phyloP scores from a whole-genome alignment of 1,139 yeast species.

The Eremothecium gossypii region DNA sequence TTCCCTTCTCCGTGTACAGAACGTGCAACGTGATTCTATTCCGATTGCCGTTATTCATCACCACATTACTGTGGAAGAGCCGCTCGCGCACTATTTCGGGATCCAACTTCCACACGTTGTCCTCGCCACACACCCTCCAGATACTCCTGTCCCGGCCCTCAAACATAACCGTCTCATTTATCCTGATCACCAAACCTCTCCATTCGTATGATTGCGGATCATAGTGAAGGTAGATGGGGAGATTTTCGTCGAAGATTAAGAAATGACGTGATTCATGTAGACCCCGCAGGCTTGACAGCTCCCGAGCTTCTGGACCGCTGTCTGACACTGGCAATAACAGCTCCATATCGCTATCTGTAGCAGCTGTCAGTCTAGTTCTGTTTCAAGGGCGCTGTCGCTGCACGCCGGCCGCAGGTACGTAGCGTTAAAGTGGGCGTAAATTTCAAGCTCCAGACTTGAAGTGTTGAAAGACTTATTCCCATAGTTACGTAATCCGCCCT shows the following conservation, averaged over 20 bases:
- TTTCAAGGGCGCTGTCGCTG: too few relatives aligned
- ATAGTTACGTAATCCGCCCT: too few relatives aligned
- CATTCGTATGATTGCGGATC: slow-evolving; percentile 2
- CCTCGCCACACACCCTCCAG: neutral
- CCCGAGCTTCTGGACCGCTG: slow-evolving; percentile 7
- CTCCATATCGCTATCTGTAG: slow-evolving; percentile 1
- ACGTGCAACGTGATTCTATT: slow-evolving; percentile 9
- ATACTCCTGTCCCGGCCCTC: slow-evolving; percentile 5
- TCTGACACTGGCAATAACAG: slow-evolving; percentile 8
- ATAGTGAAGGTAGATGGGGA: slow-evolving; percentile 14
- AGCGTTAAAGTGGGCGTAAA: too few relatives aligned
- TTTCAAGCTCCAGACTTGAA: too few relatives aligned
- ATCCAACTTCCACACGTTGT: slow-evolving; percentile 15
- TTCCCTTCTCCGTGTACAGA: neutral
- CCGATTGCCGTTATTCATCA: slow-evolving; percentile 28
- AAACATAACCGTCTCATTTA: slow-evolving; percentile 24
- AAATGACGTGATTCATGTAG: slow-evolving; percentile 17
- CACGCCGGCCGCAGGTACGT: too few relatives aligned
- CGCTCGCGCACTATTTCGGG: slow-evolving; percentile 13
- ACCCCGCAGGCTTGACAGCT: slow-evolving; percentile 6
- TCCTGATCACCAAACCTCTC: slow-evolving; percentile 8
- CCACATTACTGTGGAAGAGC: slow-evolving; percentile 24
- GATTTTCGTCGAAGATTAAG: slow-evolving; percentile 26
- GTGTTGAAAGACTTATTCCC: too few relatives aligned
- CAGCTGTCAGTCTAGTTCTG: too few relatives aligned